Evolutionary conservation across 441 rosid genomes (phyloP), one percentile per base, ranked within the genome.

Genomic region (Geranium incanum): DNA sequence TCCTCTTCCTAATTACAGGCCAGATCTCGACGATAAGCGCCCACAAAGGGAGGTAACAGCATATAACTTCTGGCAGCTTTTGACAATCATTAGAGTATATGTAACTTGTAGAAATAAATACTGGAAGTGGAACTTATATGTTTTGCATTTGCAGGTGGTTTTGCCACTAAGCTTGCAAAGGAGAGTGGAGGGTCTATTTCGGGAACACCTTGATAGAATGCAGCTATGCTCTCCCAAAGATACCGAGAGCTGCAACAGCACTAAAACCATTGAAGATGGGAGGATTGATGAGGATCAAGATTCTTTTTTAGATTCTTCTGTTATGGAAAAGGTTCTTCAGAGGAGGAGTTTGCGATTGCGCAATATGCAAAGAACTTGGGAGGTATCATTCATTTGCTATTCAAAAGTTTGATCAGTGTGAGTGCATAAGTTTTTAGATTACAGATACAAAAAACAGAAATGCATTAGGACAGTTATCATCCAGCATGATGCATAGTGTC

Each of bases 1-100:
- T 81, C 97, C 97, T 72, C 97, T 95, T 75, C 96, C 99, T 6
- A 92, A 95, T 79, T 95, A 95, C 81, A 70, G 99, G 78, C 97
- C 97, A 2, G 99, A 95, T 82, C 86, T 95, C 82, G 99, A 95
- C 86, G 97, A 95, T 78, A 92, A 85, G 87, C 84, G 99, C 81
- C 99, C 99, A 70, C 99, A 95, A 64, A 87, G 99, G 70, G 99
- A 95, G 99, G 97, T 95, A 82, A 76, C 68, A 36, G 4, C 41
- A 63, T 3, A 62, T 62, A 21, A 23, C 15, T 62, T 81, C 65
- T 37, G 64, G 71, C 67, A 67, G 45, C 68, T 71, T 37, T 45
- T 74, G 36, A 28, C 63, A 66, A 43, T 55, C 63, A 33, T 67
- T 68, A n/a, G 38, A 36, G 23, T 73, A 3, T 37, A 18, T 43